A percentile compares a stretch with the other conserved stretches of the same genome.
phyloP scores from a whole-genome alignment of 2,329 filamentous ascomycete genomes.

The Zymoseptoria brevis region DNA sequence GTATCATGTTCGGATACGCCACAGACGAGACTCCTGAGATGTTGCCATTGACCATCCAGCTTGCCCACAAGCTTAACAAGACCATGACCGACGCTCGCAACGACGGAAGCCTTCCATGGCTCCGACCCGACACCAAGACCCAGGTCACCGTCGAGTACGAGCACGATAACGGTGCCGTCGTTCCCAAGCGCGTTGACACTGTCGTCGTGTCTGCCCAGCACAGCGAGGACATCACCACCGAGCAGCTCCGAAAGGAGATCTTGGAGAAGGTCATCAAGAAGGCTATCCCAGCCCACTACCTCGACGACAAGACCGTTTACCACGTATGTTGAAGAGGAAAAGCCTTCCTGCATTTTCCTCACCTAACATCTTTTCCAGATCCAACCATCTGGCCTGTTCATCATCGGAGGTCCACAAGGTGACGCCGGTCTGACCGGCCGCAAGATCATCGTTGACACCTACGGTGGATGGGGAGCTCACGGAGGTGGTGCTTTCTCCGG shows the following conservation, averaged over 20 bases:
- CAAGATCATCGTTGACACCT: constrained; percentile 99
- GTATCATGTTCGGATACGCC: constrained; percentile 99
- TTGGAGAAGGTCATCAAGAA: constrained; percentile 95
- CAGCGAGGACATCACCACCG: constrained; percentile 77
- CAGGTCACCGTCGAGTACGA: constrained; percentile 99
- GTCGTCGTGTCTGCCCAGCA: constrained; percentile 96
- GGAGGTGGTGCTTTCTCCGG: constrained; percentile 99
- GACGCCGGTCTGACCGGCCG: constrained; percentile 96
- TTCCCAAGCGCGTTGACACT: constrained; percentile 89
- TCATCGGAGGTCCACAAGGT: constrained; percentile 98
- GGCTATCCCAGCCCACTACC: constrained; percentile 84
- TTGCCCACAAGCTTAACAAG: constrained; percentile 94
- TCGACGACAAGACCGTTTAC: constrained; percentile 90
- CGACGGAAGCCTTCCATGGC: constrained; percentile 81
- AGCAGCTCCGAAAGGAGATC: constrained; percentile 89
- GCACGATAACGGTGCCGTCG: constrained; percentile 87
- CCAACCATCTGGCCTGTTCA: constrained; percentile 96
- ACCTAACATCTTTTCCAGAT: constrained; percentile 45
- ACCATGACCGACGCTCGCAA: constrained; percentile 87
- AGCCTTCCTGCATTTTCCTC: not conserved
- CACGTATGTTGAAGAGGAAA: constrained; percentile 54
- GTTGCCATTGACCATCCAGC: constrained; percentile 84
- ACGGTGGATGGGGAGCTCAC: constrained; percentile 99
- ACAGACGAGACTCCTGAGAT: constrained; percentile 98
- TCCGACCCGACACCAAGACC: constrained; percentile 98